These are phyloP conservation scores for Backusella westeae DNA, from an alignment of 192 early-diverging fungal genomes.

Conservation along the genomic window DNA sequence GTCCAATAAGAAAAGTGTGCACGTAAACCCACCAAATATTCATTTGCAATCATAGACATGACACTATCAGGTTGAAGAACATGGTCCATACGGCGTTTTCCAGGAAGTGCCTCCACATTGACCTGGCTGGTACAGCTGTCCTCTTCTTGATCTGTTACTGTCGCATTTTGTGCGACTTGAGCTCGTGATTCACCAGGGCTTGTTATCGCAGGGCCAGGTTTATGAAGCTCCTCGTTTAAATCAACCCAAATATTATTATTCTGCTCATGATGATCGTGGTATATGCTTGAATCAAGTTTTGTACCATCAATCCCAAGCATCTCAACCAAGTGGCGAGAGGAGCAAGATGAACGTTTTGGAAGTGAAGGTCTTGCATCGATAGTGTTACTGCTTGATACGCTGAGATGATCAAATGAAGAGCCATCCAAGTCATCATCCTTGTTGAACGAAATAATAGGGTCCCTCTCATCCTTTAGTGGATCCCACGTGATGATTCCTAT, in stretches of 20 bases:
- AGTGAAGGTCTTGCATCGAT: neutral
- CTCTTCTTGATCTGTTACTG: slow-evolving; percentile 8
- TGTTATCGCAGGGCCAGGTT: slow-evolving; percentile 29
- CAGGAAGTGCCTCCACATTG: slow-evolving; percentile 18
- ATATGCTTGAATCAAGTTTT: neutral
- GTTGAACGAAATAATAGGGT: slow-evolving; percentile 7
- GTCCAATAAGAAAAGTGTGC: slow-evolving; percentile 59
- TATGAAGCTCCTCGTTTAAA: slow-evolving; percentile 30
- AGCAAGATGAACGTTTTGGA: neutral
- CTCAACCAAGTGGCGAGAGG: slow-evolving; percentile 30
- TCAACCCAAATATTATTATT: slow-evolving; percentile 21
- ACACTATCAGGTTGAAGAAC: slow-evolving; percentile 49
- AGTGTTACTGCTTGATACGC: neutral
- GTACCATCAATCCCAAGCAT: slow-evolving; percentile 33
- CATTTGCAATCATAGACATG: slow-evolving; percentile 51
- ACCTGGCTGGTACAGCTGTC: neutral
- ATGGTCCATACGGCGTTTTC: slow-evolving; percentile 39
- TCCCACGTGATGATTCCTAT: slow-evolving; percentile 16
- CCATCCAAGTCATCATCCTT: neutral
- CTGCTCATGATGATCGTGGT: slow-evolving; percentile 1
- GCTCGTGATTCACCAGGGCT: slow-evolving; percentile 14
- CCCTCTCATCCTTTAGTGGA: slow-evolving; percentile 15
- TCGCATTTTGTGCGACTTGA: slow-evolving; percentile 18
- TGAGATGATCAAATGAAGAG: neutral
- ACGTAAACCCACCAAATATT: slow-evolving; percentile 51